These are phyloP conservation scores for Podospora conica DNA, from an alignment of 495 filamentous ascomycete species.

Conservation along the genomic window DNA sequence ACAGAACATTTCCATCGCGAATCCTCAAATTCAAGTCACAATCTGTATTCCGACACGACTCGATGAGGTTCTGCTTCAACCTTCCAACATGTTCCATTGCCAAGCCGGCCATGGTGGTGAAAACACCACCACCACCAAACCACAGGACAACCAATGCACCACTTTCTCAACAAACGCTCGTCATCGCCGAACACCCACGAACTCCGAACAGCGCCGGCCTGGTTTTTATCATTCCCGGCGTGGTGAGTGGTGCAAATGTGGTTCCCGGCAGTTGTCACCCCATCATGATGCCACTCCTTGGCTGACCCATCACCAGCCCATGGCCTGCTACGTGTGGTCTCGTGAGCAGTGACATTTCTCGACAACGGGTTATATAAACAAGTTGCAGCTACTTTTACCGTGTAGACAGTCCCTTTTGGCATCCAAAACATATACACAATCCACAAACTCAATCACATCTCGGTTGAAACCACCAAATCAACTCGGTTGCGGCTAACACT, in stretches of 20 bases:
- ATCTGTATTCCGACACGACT: too few relatives aligned
- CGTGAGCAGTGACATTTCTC: background rate
- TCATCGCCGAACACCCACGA: background rate
- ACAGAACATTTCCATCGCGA: too few relatives aligned
- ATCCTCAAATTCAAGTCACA: too few relatives aligned
- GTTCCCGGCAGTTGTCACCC: background rate
- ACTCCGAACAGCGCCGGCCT: background rate
- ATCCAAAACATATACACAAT: background rate
- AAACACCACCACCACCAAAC: background rate
- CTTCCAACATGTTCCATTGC: background rate
- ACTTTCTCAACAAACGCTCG: background rate
- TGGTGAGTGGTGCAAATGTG: background rate
- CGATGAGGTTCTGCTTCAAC: too few relatives aligned
- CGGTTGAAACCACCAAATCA: background rate
- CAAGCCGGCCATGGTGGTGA: background rate
- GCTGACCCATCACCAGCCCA: background rate
- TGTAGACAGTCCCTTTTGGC: background rate
- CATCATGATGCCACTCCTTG: conserved; percentile 1
- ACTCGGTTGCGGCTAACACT: background rate
- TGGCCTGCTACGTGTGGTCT: background rate
- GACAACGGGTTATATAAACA: background rate
- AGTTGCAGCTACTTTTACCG: background rate
- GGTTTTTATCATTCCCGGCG: background rate
- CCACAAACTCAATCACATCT: background rate
- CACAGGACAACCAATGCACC: background rate